phyloP scores from a whole-genome alignment of 2,329 filamentous ascomycete genomes.

The Ilyonectria robusta region DNA sequence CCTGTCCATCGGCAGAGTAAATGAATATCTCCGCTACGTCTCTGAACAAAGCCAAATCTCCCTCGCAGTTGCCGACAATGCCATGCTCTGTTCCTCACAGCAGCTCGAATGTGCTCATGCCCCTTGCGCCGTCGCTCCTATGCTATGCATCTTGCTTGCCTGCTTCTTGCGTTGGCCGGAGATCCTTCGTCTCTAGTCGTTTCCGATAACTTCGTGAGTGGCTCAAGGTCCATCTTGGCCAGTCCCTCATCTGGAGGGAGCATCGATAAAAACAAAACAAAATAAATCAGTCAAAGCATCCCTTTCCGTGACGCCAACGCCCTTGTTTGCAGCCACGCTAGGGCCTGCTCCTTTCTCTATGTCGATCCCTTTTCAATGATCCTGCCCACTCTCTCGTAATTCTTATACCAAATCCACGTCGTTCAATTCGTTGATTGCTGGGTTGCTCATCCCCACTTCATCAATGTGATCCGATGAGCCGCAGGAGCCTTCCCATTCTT shows the following conservation, averaged over 20 bases:
- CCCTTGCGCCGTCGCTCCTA: constrained; percentile 46
- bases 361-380: constrained; percentile 12
- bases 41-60: constrained; percentile 4
- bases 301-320: constrained; percentile 26
- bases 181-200: constrained; percentile 21
- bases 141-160: constrained; percentile 44
- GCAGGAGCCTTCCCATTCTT: constrained; percentile 70
- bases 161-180: constrained; percentile 16
- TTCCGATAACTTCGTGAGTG: constrained; percentile 19
- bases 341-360: constrained; percentile 22
- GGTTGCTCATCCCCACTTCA: constrained; percentile 62
- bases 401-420: constrained; percentile 50
- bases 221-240: constrained; percentile 12
- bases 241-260: constrained; percentile 27
- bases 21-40: neutral
- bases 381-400: constrained; percentile 11
- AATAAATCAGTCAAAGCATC: constrained; percentile 26
- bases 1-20: neutral
- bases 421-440: constrained; percentile 58
- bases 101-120: constrained; percentile 13
- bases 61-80: neutral
- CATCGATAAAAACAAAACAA: constrained; percentile 31
- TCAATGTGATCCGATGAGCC: constrained; percentile 70
- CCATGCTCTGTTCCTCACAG: constrained; percentile 7
- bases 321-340: neutral